Percentiles rank a stretch among this genome's conserved stretches.
phyloP scores from a whole-genome alignment of 2,329 filamentous ascomycete genomes.

The Westerdykella aurantiaca region DNA sequence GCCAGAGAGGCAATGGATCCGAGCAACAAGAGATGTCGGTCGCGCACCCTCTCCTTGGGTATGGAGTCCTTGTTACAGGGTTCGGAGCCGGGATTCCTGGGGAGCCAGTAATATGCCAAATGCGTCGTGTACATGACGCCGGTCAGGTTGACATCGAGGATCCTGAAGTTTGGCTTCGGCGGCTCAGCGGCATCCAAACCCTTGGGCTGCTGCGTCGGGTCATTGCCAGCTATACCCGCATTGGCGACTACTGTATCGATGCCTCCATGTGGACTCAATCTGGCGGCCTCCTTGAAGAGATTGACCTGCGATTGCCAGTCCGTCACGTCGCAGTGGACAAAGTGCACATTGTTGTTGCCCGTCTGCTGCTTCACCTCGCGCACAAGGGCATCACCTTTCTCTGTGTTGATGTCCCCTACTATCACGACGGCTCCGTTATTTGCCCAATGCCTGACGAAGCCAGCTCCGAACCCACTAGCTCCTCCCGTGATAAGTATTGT shows the following conservation, averaged over 20 bases:
- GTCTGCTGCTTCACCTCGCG: constrained; percentile 45
- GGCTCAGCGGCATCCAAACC: constrained; percentile 44
- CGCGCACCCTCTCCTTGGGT: constrained; percentile 33
- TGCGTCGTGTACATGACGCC: constrained; percentile 62
- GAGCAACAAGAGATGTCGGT: constrained; percentile 58
- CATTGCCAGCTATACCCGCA: constrained; percentile 53
- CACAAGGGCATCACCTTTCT: constrained; percentile 51
- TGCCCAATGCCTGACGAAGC: constrained; percentile 36
- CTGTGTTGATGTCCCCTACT: constrained; percentile 57
- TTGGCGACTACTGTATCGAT: constrained; percentile 63
- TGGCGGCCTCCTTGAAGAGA: constrained; percentile 56
- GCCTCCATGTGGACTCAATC: constrained; percentile 49
- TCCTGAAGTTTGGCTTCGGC: constrained; percentile 47
- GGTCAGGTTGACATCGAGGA: constrained; percentile 57
- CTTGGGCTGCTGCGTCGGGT: constrained; percentile 45
- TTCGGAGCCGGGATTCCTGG: constrained; percentile 44
- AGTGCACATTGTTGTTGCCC: constrained; percentile 46
- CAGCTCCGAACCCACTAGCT: constrained; percentile 37
- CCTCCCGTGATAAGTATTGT: constrained; percentile 38
- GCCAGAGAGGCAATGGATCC: constrained; percentile 55
- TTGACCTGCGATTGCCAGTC: constrained; percentile 59
- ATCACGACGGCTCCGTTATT: constrained; percentile 50
- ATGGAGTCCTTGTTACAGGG: constrained; percentile 27
- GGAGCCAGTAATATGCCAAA: constrained; percentile 57
- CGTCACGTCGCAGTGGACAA: constrained; percentile 59